phyloP scores from a whole-genome alignment of 805 yeast species.

The Alloascoidea hylecoeti region DNA sequence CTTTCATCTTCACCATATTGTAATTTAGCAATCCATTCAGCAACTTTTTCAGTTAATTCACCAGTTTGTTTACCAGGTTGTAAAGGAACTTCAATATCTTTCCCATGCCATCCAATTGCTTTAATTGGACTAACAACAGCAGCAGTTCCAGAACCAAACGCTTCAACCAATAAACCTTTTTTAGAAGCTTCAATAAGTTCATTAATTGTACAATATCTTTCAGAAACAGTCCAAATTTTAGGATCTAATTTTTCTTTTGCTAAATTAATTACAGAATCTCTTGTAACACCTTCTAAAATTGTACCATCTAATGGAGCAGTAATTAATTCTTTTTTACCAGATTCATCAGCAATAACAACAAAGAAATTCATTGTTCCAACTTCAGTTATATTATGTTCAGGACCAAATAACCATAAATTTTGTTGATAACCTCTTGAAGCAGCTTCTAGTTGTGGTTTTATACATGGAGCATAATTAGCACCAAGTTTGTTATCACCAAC shows the following conservation, averaged over 20 bases:
- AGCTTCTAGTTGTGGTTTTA: constrained; percentile 82
- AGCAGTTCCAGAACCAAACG: constrained; percentile 96
- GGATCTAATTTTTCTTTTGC: constrained; percentile 65
- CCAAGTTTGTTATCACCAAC: constrained; percentile 94
- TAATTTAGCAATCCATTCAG: constrained; percentile 75
- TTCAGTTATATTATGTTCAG: constrained; percentile 78
- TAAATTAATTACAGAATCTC: constrained; percentile 72
- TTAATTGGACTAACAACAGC: constrained; percentile 92
- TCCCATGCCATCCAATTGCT: constrained; percentile 68
- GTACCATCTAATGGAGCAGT: constrained; percentile 98
- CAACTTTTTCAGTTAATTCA: constrained; percentile 60
- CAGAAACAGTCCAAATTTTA: constrained; percentile 69
- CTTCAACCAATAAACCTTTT: constrained; percentile 80
- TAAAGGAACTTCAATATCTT: constrained; percentile 65
- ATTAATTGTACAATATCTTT: constrained; percentile 68
- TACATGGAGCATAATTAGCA: constrained; percentile 95
- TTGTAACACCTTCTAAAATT: constrained; percentile 90
- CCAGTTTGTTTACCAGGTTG: constrained; percentile 71
- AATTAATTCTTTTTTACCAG: constrained; percentile 81
- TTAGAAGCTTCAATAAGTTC: constrained; percentile 71
- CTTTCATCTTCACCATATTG: constrained; percentile 80
- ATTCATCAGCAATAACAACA: constrained; percentile 58
- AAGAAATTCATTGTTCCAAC: constrained; percentile 98
- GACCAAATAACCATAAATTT: constrained; percentile 93
- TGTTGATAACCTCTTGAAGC: constrained; percentile 89